Evolutionary conservation across 495 filamentous ascomycete genomes (phyloP).

Genomic region (Lophium mytilinum): DNA sequence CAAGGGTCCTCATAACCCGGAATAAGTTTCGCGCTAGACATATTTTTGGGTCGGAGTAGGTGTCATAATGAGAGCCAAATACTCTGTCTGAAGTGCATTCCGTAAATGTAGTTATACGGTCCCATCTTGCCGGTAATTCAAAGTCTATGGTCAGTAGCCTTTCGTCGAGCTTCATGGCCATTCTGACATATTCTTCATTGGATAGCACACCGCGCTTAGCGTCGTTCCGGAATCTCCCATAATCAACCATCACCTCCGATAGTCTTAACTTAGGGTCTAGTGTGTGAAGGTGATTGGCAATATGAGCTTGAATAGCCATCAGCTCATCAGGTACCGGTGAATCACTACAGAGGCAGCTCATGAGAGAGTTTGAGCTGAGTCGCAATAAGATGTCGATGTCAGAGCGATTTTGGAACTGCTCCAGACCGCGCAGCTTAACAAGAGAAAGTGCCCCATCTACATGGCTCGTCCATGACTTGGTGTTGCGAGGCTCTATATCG

Average conservation of each 20-base stretch:
- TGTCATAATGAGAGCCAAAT: too few species aligned
- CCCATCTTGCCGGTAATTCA: too few species aligned
- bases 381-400: constrained; percentile 16
- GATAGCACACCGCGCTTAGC: too few species aligned
- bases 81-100: too few species aligned
- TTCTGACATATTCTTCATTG: too few species aligned
- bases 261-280: constrained; percentile 16
- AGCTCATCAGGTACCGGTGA: constrained; percentile 21
- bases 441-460: constrained; percentile 31
- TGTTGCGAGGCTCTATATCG: not conserved
- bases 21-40: too few species aligned
- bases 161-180: too few species aligned
- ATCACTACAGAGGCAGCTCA: constrained; percentile 19
- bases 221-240: constrained; percentile 14
- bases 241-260: constrained; percentile 21
- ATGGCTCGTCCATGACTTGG: constrained; percentile 10
- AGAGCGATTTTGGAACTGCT: constrained; percentile 11
- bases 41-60: too few species aligned
- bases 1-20: too few species aligned
- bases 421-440: constrained; percentile 21
- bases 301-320: constrained; percentile 17
- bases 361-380: constrained; percentile 23
- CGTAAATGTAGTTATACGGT: too few species aligned
- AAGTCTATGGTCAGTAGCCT: too few species aligned
- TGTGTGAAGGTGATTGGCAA: constrained; percentile 14